A percentile compares a stretch with the other conserved stretches of the same genome.
Conservation (phyloP, 2,329 filamentous ascomycete genomes). For the Atkinsonella hypoxylon region DNA sequence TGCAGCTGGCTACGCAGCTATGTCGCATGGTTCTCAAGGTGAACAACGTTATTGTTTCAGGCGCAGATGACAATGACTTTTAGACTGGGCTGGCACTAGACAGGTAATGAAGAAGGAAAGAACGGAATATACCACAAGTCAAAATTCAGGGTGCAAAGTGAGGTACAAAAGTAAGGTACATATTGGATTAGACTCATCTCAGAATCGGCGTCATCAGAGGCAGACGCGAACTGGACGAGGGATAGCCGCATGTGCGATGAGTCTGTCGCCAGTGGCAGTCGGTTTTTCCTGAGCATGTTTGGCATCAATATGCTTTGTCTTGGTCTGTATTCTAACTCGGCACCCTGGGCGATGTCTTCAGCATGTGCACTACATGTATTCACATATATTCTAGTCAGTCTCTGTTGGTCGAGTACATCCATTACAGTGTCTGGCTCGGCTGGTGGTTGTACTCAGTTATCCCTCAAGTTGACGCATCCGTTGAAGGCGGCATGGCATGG, state of each 20-base stretch:
- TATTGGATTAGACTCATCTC: slow-evolving; percentile 3
- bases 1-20: slow-evolving; percentile 90
- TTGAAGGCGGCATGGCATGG: no score
- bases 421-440: no score
- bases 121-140: slow-evolving; percentile 15
- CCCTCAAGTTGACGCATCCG: no score
- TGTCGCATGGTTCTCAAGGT: slow-evolving; percentile 97
- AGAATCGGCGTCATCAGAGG: background rate
- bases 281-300: slow-evolving; percentile 5
- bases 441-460: no score
- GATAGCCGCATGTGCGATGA: background rate
- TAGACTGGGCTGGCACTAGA: slow-evolving; percentile 30
- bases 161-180: slow-evolving; percentile 6
- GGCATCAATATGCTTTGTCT: no score
- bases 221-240: no score
- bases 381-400: no score
- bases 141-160: background rate
- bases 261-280: background rate
- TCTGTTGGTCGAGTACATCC: no score
- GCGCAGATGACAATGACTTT: slow-evolving; percentile 77
- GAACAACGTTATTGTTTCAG: slow-evolving; percentile 91
- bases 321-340: no score
- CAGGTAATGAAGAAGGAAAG: background rate
- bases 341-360: no score
- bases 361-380: no score